Base-by-base conservation (phyloP, 1,139 yeast species). In the Magnusiomyces starmeri region DNA sequence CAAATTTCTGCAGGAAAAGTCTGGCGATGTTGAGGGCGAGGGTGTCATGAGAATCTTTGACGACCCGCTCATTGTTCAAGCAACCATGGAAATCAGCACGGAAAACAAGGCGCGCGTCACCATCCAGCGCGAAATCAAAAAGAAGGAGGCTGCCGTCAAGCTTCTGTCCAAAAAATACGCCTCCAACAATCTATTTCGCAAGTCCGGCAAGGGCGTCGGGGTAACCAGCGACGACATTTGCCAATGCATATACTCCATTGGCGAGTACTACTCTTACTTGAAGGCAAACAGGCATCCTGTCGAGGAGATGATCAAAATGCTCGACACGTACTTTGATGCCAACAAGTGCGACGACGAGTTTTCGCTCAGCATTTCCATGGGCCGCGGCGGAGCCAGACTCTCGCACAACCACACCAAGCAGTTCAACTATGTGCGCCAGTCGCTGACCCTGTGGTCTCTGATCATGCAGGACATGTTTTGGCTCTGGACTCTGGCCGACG, bases 381-480 rank as follows among this genome's bases (percentile, higher is more conserved):
- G 90, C 24, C 66, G 75, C 46, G 72, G 75, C 21, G 89, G 90
- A 24, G 79, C 90, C 0, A 72, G 90, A 51, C 70, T 83, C 49
- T 79, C 86, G 1, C 92, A 83, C 65, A 77, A 75, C 58, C 90
- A 83, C 61, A 75, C 75, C 46, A 78, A 82, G 60, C 92, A 83
- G 67, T 82, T 71, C 65, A 77, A 80, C 56, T 83, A 83, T 60
- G 88, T 82, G 18, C 75, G 78, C 52, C 92, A 84, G 62, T 83
- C 89, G 1, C 66, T 83, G 49, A 78, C 81, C 18, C 66, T 83
- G 53, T 83, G 92, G 92, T 79, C 85, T 0, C 74, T 79, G 51
- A 82, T 83, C 54, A 84, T 82, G 79, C 70, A 83, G 48, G 87
- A 83, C 58, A 81, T 83, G 83, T 79, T 83, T 57, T 77, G 75